Evolutionary conservation across 1,284 basidiomycete species (phyloP).

Genomic region (Afroboletus lepidellus): DNA sequence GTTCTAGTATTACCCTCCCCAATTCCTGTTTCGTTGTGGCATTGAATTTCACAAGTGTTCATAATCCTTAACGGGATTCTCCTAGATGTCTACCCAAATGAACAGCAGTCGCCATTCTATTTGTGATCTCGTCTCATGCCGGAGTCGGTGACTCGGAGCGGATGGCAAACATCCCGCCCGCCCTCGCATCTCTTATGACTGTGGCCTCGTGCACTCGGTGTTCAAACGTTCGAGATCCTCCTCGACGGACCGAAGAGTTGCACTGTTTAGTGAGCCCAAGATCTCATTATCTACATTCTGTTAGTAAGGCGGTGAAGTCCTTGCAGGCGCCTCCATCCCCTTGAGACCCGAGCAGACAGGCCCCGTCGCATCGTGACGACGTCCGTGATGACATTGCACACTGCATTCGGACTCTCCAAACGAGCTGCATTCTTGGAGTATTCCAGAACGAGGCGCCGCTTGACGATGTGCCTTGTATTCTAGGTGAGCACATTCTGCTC

Average conservation of each 20-base stretch:
- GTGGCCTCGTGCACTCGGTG: neutral
- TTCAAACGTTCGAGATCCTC: neutral
- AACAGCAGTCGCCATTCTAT: neutral
- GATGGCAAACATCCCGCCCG: neutral
- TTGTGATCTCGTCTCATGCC: neutral
- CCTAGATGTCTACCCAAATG: neutral
- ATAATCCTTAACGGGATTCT: constrained; percentile 4
- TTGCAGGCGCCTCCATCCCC: neutral
- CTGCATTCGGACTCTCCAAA: neutral
- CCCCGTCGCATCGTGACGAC: neutral
- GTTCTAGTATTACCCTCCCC: constrained; percentile 33
- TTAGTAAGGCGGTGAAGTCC: constrained; percentile 1
- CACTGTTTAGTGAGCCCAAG: neutral
- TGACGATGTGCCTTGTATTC: constrained; percentile 2
- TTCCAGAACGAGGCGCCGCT: neutral
- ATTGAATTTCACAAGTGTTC: constrained; percentile 24
- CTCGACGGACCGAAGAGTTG: neutral
- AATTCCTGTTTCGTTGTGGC: constrained; percentile 16
- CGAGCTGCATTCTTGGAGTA: neutral
- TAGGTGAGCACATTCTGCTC: neutral
- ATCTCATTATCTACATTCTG: neutral
- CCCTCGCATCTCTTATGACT: neutral
- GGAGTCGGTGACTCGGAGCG: neutral
- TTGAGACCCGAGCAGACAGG: constrained; percentile 6
- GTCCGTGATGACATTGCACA: constrained; percentile 1